phyloP scores from a whole-genome alignment of 345 rosid genomes.

The Hypericum perforatum region DNA sequence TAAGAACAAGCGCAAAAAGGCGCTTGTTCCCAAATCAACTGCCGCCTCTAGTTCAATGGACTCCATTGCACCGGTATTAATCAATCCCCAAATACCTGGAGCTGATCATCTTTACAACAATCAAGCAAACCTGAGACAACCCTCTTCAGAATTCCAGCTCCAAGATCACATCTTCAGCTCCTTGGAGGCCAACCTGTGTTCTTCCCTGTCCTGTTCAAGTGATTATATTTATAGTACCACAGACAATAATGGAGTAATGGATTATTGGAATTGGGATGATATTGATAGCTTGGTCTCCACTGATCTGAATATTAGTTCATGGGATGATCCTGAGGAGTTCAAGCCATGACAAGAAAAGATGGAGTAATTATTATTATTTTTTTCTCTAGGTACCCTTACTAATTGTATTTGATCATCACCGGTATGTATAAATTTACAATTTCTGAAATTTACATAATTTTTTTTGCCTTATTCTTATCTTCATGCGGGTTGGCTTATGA shows the following conservation, averaged over 20 bases:
- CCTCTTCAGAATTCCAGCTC: too few species aligned
- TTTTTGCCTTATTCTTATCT: too few species aligned
- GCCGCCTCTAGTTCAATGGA: slow-evolving; percentile 4
- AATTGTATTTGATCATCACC: not conserved
- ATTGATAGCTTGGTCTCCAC: slow-evolving; percentile 31
- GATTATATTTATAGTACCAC: slow-evolving; percentile 12
- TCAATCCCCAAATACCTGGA: slow-evolving; percentile 1
- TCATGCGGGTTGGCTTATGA: too few species aligned
- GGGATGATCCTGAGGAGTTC: slow-evolving; percentile 39
- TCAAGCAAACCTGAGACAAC: too few species aligned
- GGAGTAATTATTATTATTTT: not conserved
- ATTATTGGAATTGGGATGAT: slow-evolving; percentile 55
- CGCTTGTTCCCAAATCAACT: slow-evolving; percentile 11
- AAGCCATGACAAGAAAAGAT: slow-evolving; percentile 25
- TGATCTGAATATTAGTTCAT: slow-evolving; percentile 30
- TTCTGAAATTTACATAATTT: not conserved
- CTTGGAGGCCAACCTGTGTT: not conserved
- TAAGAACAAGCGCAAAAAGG: slow-evolving; percentile 52
- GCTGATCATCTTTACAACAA: not conserved
- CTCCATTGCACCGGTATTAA: not conserved
- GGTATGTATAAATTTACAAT: slow-evolving; percentile 8
- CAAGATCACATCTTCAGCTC: not conserved
- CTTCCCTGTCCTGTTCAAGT: slow-evolving; percentile 23
- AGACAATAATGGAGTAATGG: slow-evolving; percentile 15
- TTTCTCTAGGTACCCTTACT: not conserved